Evolutionary conservation across 2,329 filamentous ascomycete species (phyloP).

Genomic region (Fusarium sp.): DNA sequence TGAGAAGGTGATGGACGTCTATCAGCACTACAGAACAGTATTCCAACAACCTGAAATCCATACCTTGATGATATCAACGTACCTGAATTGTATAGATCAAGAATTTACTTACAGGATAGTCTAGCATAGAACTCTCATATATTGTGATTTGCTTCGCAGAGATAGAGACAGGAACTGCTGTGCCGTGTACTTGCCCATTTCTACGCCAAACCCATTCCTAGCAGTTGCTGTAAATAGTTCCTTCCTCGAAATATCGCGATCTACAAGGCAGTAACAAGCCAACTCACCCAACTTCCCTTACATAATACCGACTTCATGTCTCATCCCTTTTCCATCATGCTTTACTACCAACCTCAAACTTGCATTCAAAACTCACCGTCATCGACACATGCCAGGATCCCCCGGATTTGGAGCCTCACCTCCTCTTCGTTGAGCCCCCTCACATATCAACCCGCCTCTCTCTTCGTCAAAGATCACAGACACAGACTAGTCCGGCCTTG

Average conservation of each 20-base stretch:
- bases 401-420: constrained; percentile 25
- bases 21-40: not conserved
- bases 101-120: not conserved
- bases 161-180: not conserved
- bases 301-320: constrained; percentile 3
- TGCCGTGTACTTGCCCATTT: not conserved
- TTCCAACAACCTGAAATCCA: not conserved
- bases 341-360: not conserved
- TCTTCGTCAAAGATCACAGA: constrained; percentile 1
- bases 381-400: constrained; percentile 9
- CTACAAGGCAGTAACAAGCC: not conserved
- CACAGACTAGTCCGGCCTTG: constrained; percentile 6
- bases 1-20: not conserved
- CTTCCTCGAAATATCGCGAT: not conserved
- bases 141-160: not conserved
- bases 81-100: not conserved
- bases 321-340: constrained; percentile 20
- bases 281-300: not conserved
- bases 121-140: not conserved
- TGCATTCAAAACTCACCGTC: constrained; percentile 4
- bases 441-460: constrained; percentile 23
- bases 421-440: constrained; percentile 26
- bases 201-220: not conserved
- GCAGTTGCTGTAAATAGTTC: not conserved
- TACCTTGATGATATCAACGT: not conserved